A percentile compares a stretch with the other conserved stretches of the same genome.
phyloP scores from a whole-genome alignment of 2,329 filamentous ascomycete species.

The Trichoderma atroviride region DNA sequence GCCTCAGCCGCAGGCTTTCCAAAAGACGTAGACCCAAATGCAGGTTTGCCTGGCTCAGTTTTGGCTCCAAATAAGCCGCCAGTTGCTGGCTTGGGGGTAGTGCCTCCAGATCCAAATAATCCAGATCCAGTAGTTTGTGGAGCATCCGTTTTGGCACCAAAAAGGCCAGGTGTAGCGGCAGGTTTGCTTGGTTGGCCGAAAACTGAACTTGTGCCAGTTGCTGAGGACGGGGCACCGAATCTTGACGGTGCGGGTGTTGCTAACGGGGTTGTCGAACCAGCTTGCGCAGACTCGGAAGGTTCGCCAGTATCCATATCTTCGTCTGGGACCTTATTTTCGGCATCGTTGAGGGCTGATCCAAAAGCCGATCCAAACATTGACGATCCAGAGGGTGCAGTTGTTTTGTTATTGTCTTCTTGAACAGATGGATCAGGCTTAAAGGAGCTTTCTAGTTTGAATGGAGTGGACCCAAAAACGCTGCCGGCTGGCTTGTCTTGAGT shows the following conservation, averaged over 20 bases:
- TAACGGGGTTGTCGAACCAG: constrained; percentile 52
- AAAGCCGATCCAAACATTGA: constrained; percentile 65
- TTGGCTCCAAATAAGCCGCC: constrained; percentile 33
- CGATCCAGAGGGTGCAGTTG: constrained; percentile 45
- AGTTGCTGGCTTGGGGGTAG: constrained; percentile 30
- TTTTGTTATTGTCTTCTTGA: constrained; percentile 60
- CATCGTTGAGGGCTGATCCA: constrained; percentile 57
- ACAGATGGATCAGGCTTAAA: constrained; percentile 67
- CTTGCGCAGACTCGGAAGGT: constrained; percentile 40
- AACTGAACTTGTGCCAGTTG: constrained; percentile 31
- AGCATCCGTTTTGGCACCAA: constrained; percentile 33
- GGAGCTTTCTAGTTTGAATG: constrained; percentile 68
- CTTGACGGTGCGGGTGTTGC: constrained; percentile 54
- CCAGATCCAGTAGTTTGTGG: constrained; percentile 33
- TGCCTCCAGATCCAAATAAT: constrained; percentile 31
- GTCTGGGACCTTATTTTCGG: constrained; percentile 46
- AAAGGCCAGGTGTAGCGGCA: constrained; percentile 34
- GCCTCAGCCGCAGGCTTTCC: constrained; percentile 34
- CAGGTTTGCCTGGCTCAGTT: constrained; percentile 32
- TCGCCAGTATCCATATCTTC: constrained; percentile 55
- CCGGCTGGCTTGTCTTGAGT: constrained; percentile 60
- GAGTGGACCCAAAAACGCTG: constrained; percentile 51
- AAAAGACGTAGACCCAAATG: constrained; percentile 34
- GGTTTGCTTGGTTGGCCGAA: constrained; percentile 43
- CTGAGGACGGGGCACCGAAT: constrained; percentile 46